phyloP scores from a whole-genome alignment of 345 rosid species.

The Passiflora organensis region DNA sequence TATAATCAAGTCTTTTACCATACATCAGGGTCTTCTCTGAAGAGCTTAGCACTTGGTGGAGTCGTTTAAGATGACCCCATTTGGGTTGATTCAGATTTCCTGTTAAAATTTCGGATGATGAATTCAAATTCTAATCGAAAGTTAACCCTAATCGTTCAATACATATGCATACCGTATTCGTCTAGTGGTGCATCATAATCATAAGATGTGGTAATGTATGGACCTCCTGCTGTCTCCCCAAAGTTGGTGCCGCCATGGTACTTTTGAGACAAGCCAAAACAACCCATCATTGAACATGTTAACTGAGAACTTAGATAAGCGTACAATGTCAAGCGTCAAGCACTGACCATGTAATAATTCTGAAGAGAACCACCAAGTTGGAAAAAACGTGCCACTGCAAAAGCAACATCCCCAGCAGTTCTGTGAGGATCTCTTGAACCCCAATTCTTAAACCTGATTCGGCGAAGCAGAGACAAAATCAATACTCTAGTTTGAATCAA shows the following conservation, averaged over 20 bases:
- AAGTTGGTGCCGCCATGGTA: slow-evolving; percentile 20
- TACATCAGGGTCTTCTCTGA: slow-evolving; percentile 10
- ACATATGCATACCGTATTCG: slow-evolving; percentile 7
- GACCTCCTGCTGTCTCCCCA: slow-evolving; percentile 15
- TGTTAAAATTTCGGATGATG: too few relatives aligned
- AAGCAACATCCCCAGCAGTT: slow-evolving; percentile 18
- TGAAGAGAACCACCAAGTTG: slow-evolving; percentile 11
- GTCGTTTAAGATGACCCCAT: slow-evolving; percentile 24
- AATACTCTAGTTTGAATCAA: too few relatives aligned
- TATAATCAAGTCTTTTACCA: neutral
- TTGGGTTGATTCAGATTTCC: slow-evolving; percentile 27
- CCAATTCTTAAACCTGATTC: slow-evolving; percentile 12
- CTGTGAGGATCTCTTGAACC: slow-evolving; percentile 12
- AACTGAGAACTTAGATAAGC: neutral
- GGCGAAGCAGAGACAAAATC: too few relatives aligned
- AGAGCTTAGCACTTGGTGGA: slow-evolving; percentile 3
- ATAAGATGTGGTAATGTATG: slow-evolving; percentile 16
- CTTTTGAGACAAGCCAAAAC: neutral
- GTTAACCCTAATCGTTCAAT: neutral
- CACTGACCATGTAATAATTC: slow-evolving; percentile 16
- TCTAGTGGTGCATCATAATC: slow-evolving; percentile 21
- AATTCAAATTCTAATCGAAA: too few relatives aligned
- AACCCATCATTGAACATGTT: neutral
- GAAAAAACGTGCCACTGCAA: slow-evolving; percentile 15
- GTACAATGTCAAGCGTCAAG: neutral